A percentile compares a stretch with the other conserved stretches of the same genome.
phyloP scores from a whole-genome alignment of 331 rosid species.

The Spiraea crenata region DNA sequence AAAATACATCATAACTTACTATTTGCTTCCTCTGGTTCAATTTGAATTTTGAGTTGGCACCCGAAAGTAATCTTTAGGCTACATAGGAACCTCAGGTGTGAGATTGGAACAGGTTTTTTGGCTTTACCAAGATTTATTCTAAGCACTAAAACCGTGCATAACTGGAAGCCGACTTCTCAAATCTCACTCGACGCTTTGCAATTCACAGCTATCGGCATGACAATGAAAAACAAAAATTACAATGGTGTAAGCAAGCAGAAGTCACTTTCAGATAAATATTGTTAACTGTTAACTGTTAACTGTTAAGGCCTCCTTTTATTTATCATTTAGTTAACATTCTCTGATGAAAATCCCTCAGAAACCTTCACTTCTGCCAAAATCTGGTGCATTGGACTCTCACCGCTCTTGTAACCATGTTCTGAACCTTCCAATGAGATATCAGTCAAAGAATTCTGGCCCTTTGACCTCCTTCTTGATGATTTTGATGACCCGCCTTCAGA shows the following conservation, averaged over 20 bases:
- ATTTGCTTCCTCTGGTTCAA: background rate
- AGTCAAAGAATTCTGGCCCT: constrained; percentile 46
- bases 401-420: constrained; percentile 18
- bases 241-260: constrained; percentile 1
- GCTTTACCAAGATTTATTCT: constrained; percentile 12
- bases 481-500: constrained; percentile 44
- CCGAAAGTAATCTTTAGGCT: background rate
- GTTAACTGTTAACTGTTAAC: constrained; percentile 6
- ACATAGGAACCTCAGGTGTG: background rate
- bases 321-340: background rate
- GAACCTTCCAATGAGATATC: constrained; percentile 46
- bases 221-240: background rate
- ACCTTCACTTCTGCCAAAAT: constrained; percentile 17
- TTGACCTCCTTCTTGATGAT: constrained; percentile 38
- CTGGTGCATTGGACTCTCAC: constrained; percentile 13
- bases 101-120: background rate
- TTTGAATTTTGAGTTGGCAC: background rate
- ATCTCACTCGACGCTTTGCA: constrained; percentile 16
- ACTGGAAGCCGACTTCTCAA: constrained; percentile 11
- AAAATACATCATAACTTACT: too few species aligned
- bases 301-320: constrained; percentile 14
- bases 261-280: constrained; percentile 5
- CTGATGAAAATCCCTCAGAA: constrained; percentile 8
- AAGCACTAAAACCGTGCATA: constrained; percentile 16
- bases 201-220: constrained; percentile 15